Evolutionary conservation across 192 early-diverging fungal species (phyloP).

Genomic region (Coemansia sp.): DNA sequence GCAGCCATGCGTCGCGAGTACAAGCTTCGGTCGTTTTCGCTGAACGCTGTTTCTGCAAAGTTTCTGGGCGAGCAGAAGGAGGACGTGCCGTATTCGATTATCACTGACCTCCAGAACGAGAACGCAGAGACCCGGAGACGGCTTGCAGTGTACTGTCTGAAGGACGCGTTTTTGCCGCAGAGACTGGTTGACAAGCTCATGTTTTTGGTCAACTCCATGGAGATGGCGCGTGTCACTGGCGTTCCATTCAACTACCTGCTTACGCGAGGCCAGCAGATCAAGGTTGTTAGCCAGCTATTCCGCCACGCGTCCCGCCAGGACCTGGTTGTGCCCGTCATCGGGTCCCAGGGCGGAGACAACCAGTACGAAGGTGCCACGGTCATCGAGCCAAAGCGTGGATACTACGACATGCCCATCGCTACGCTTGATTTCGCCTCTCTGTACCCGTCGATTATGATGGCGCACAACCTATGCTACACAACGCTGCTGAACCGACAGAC

Average conservation of each 20-base stretch:
- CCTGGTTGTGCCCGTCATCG: constrained; percentile 87
- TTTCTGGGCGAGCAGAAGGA: constrained; percentile 98
- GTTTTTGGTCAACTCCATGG: constrained; percentile 94
- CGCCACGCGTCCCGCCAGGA: constrained; percentile 80
- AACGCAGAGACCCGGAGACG: constrained; percentile 92
- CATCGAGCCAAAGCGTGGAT: constrained; percentile 92
- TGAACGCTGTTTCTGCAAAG: constrained; percentile 95
- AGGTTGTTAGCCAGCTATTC: constrained; percentile 96
- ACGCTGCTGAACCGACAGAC: constrained; percentile 67
- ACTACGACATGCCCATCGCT: constrained; percentile 93
- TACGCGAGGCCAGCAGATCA: constrained; percentile 94
- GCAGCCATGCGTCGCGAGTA: constrained; percentile 95
- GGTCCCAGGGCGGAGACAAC: constrained; percentile 79
- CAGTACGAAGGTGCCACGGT: constrained; percentile 96
- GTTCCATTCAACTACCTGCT: constrained; percentile 94
- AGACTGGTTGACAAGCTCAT: constrained; percentile 96
- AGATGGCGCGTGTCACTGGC: constrained; percentile 98
- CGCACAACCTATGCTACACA: constrained; percentile 97
- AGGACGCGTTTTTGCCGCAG: constrained; percentile 94
- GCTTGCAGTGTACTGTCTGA: constrained; percentile 95
- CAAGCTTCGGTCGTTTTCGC: constrained; percentile 92
- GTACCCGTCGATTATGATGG: constrained; percentile 99
- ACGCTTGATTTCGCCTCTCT: constrained; percentile 98
- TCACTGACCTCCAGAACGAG: constrained; percentile 95
- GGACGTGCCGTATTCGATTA: constrained; percentile 98